phyloP scores from a whole-genome alignment of 140 eudicot genomes.

The Anethum foeniculum region DNA sequence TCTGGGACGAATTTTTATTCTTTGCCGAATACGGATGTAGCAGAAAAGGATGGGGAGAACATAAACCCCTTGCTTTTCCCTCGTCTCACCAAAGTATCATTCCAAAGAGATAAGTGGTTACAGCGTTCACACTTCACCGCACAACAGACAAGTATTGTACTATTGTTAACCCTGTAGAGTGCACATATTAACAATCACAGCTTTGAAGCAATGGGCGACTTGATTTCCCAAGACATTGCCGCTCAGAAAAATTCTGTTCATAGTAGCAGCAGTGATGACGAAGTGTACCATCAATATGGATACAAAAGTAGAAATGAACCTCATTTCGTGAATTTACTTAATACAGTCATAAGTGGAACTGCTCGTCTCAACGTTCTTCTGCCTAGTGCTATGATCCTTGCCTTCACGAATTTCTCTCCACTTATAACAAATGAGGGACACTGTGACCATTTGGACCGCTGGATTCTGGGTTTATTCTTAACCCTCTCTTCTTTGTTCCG shows the following conservation, averaged over 20 bases:
- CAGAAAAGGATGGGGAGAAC: neutral
- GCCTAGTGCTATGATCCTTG: slow-evolving; percentile 27
- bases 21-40: neutral
- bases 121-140: neutral
- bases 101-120: neutral
- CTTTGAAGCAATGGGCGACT: neutral
- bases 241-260: neutral
- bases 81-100: neutral
- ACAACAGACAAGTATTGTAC: neutral
- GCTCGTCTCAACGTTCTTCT: slow-evolving; percentile 37
- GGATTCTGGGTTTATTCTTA: slow-evolving; percentile 25
- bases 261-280: neutral
- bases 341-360: slow-evolving; percentile 2
- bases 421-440: slow-evolving; percentile 28
- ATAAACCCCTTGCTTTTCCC: neutral
- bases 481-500: slow-evolving; percentile 26
- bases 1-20: neutral
- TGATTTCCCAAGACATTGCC: neutral
- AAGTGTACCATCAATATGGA: neutral
- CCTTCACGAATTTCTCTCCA: slow-evolving; percentile 36
- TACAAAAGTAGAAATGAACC: neutral
- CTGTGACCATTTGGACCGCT: slow-evolving; percentile 26
- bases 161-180: neutral
- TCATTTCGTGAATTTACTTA: neutral
- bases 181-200: neutral